Percentiles rank a stretch among this genome's conserved stretches.
These are phyloP conservation scores for Colletotrichum filicis DNA, from an alignment of 2,329 filamentous ascomycete species.

Conservation along the genomic window DNA sequence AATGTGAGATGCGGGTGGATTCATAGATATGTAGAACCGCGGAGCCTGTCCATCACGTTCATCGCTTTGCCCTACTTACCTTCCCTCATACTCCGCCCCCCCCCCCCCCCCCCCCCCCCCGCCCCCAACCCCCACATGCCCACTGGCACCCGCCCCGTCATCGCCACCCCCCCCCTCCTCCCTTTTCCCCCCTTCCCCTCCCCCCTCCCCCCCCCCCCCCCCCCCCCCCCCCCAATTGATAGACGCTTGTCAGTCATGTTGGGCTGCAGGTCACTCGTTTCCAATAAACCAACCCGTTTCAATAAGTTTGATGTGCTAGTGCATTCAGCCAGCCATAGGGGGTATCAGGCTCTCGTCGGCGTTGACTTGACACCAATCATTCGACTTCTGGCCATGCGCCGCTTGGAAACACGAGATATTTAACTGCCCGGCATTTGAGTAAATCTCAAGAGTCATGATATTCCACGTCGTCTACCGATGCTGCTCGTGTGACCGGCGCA, in stretches of 20 bases:
- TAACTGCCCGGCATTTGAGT: not conserved
- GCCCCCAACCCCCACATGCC: too few species aligned
- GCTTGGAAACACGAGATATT: not conserved
- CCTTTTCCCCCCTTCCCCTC: too few species aligned
- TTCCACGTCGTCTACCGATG: not conserved
- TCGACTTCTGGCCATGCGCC: accelerated
- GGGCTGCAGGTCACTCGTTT: accelerated
- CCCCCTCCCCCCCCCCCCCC: not conserved
- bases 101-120: too few species aligned
- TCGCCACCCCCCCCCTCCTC: too few species aligned
- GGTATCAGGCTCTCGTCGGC: not conserved
- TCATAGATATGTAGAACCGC: not conserved
- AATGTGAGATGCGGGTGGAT: not conserved
- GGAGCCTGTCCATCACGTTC: not conserved
- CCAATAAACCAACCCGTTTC: not conserved
- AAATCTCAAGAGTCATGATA: not conserved
- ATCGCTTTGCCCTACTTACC: too few species aligned
- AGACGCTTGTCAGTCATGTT: not conserved
- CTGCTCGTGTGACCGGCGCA: not conserved
- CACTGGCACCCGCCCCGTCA: too few species aligned
- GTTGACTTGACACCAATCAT: not conserved
- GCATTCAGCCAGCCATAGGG: not conserved
- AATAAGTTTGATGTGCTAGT: not conserved
- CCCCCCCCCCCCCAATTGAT: too few species aligned
- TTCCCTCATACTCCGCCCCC: too few species aligned